phyloP scores from a whole-genome alignment of 2,329 filamentous ascomycete species.

The Trichophyton verrucosum region DNA sequence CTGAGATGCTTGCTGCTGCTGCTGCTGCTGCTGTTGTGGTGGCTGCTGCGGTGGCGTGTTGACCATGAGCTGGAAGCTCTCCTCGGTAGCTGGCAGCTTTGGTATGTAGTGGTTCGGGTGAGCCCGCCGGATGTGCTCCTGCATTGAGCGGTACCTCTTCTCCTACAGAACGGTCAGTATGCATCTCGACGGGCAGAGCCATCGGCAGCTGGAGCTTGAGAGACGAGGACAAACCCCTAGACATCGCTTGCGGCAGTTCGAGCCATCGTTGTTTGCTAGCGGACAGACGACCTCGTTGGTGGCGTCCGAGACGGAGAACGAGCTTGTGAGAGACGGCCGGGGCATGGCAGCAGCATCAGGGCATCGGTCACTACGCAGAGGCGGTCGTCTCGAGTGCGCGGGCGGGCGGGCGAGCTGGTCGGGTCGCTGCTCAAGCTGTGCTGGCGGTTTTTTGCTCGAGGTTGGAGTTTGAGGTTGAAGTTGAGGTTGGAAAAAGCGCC shows the following conservation, averaged over 20 bases:
- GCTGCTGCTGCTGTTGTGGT: conserved; percentile 32
- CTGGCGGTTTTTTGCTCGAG: not conserved
- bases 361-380: not conserved
- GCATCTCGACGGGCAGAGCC: not conserved
- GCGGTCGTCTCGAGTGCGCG: not conserved
- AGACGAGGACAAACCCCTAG: conserved; percentile 63
- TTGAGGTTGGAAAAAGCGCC: not conserved
- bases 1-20: conserved; percentile 15
- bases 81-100: conserved; percentile 93
- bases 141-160: conserved; percentile 95
- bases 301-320: conserved; percentile 81
- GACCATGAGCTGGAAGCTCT: conserved; percentile 96
- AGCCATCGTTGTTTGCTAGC: conserved; percentile 88
- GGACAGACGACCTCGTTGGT: conserved; percentile 97
- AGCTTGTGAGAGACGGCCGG: conserved; percentile 72
- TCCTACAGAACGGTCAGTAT: conserved; percentile 45
- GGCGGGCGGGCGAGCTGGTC: too few species aligned
- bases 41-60: conserved; percentile 70
- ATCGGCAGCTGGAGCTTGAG: not conserved
- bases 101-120: conserved; percentile 96
- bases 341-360: conserved; percentile 48
- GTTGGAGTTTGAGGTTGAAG: conserved; percentile 1
- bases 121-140: conserved; percentile 95
- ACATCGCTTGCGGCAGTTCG: conserved; percentile 93
- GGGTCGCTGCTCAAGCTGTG: not conserved